These are phyloP conservation scores for Cubamyces lactineus DNA, from an alignment of 768 basidiomycete genomes.

Conservation along the genomic window DNA sequence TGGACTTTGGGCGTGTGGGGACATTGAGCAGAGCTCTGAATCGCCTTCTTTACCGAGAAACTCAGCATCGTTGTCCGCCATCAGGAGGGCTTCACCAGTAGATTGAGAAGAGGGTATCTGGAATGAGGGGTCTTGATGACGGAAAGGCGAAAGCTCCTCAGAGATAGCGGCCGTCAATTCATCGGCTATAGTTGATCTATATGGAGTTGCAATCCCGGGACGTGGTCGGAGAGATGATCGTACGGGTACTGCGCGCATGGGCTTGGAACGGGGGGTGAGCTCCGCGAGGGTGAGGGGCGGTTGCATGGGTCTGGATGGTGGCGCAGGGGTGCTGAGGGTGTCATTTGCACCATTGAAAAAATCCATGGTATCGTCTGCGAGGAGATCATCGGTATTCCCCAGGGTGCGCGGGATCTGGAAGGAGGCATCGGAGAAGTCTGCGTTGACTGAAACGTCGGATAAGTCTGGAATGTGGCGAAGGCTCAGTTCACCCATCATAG, in stretches of 20 bases:
- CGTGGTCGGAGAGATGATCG: constrained; percentile 27
- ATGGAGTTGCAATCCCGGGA: constrained; percentile 28
- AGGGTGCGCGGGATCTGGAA: constrained; percentile 54
- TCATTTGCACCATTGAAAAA: constrained; percentile 49
- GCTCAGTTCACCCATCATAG: constrained; percentile 42
- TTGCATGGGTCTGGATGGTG: constrained; percentile 31
- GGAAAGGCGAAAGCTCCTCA: constrained; percentile 24
- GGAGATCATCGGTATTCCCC: constrained; percentile 34
- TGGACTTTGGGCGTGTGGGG: constrained; percentile 30
- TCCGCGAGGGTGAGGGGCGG: constrained; percentile 29
- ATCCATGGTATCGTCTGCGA: constrained; percentile 46
- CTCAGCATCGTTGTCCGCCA: constrained; percentile 16
- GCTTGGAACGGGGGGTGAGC: constrained; percentile 30
- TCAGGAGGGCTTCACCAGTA: constrained; percentile 18
- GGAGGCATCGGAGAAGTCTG: constrained; percentile 52
- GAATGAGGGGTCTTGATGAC: constrained; percentile 27
- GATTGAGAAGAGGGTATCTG: constrained; percentile 25
- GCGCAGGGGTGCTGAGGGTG: constrained; percentile 38
- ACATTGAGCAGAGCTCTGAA: constrained; percentile 10
- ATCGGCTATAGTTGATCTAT: constrained; percentile 17
- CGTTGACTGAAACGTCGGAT: constrained; percentile 45
- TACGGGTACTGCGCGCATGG: constrained; percentile 10
- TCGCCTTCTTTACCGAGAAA: constrained; percentile 17
- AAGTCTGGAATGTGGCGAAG: constrained; percentile 58
- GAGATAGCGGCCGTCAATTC: constrained; percentile 26